Base-by-base conservation (phyloP, 305 asterid genomes). In the Solanum chacoense region DNA sequence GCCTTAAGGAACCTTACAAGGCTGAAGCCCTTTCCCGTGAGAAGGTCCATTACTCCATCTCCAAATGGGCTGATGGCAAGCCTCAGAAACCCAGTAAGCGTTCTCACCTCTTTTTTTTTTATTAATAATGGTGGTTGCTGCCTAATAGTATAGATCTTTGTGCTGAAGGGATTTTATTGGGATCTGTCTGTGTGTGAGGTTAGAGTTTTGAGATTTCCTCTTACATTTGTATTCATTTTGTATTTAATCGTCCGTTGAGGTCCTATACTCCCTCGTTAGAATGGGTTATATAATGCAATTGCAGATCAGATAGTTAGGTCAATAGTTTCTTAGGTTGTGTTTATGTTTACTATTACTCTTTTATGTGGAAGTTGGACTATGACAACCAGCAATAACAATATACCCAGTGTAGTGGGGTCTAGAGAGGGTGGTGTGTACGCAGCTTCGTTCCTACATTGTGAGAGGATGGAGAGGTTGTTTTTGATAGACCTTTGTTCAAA, bases 41-140 rank as follows among this genome's bases (percentile, higher is more conserved):
- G 94, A 94, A 94, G 94, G 99, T 97, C 91, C 99, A 96, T 87
- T 97, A 93, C 93, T 69, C 95, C 91, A 91, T 87, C 80, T 90
- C 98, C 87, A 92, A 94, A 92, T 97, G 98, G 98, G 92, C 87
- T 86, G 95, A 97, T 20, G 98, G 98, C 88, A 95, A 91, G 20
- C 95, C 94, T 24, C 93, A 94, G 92, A 97, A 94, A 86, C 96
- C 99, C 84, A 91, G 98, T 97, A 93, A 90, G 42, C 14, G 1
- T 28, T 28, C 2, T 28, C 7, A 8, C 16, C 13, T 13, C 0
- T 5, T 55, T 3, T 18, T 55, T 55, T 8, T 50, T 9, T 0
- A 13, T 24, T 26, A 14, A 40, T 79, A n/a, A n/a, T n/a, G n/a
- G n/a, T n/a, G n/a, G n/a, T n/a, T n/a, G 24, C 35, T 79, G 8